Evolutionary conservation across 1,139 yeast species (phyloP).

Genomic region (Diutina ranongensis): DNA sequence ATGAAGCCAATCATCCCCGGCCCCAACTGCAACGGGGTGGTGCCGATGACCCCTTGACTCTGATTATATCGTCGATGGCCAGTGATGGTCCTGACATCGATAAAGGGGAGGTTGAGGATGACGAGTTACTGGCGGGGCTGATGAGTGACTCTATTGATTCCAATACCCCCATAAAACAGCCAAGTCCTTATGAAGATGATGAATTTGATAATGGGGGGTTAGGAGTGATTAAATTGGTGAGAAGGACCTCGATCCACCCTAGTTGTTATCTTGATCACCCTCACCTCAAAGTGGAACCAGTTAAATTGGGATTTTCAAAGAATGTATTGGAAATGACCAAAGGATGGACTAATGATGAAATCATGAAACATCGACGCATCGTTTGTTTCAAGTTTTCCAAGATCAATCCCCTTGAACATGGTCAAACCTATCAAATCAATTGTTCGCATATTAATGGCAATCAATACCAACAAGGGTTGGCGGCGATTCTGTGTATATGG

Average conservation of each 20-base stretch:
- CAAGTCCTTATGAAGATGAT: no score
- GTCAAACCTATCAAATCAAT: neutral
- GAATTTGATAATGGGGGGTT: no score
- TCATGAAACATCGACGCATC: neutral
- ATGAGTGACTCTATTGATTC: neutral
- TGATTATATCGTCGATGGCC: neutral
- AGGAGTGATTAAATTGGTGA: neutral
- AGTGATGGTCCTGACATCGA: neutral
- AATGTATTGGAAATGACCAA: neutral
- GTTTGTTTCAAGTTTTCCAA: neutral
- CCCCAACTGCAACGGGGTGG: no score
- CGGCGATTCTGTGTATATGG: slow-evolving; percentile 35
- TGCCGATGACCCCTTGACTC: no score
- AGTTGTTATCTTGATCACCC: slow-evolving; percentile 3
- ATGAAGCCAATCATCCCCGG: no score
- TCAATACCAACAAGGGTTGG: no score
- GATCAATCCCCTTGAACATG: neutral
- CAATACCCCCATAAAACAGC: no score
- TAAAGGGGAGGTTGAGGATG: slow-evolving; percentile 2
- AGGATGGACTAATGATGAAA: neutral
- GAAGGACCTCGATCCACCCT: slow-evolving; percentile 2
- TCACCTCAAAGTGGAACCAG: neutral
- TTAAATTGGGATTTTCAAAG: neutral
- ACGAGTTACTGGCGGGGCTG: neutral
- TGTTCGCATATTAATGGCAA: no score